A percentile compares a stretch with the other conserved stretches of the same genome.
These are phyloP conservation scores for Mycena vulgaris DNA, from an alignment of 768 basidiomycete genomes.

Conservation along the genomic window DNA sequence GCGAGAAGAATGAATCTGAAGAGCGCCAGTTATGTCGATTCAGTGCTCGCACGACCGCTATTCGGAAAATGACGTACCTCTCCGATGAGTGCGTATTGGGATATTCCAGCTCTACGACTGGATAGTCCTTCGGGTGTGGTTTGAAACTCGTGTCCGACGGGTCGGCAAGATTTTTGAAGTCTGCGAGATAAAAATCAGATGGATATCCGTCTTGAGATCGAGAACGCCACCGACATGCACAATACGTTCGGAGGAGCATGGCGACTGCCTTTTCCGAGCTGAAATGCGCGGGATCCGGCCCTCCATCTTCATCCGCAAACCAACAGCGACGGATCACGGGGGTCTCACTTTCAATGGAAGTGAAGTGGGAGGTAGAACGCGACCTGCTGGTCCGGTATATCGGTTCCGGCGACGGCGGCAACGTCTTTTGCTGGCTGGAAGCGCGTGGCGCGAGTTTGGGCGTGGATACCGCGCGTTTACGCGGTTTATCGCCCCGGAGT, in stretches of 20 bases:
- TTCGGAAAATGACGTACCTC: conserved; percentile 61
- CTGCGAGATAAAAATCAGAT: conserved; percentile 54
- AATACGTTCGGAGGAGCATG: conserved; percentile 76
- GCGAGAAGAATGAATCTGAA: conserved; percentile 81
- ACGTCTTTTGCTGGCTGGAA: conserved; percentile 57
- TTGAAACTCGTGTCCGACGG: conserved; percentile 75
- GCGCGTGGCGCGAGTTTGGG: conserved; percentile 60
- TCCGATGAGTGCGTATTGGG: conserved; percentile 81
- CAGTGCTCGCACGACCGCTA: conserved; percentile 8
- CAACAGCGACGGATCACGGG: conserved; percentile 63
- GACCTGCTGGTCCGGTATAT: conserved; percentile 74
- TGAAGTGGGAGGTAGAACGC: conserved; percentile 74
- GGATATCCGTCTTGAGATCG: conserved; percentile 15
- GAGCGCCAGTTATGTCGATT: background rate
- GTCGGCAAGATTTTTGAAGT: conserved; percentile 79
- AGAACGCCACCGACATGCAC: conserved; percentile 67
- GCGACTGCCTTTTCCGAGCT: conserved; percentile 79
- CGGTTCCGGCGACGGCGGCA: conserved; percentile 66
- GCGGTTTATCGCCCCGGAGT: conserved; percentile 51
- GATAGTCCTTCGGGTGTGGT: conserved; percentile 71
- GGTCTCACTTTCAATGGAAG: conserved; percentile 52
- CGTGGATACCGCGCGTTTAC: conserved; percentile 53
- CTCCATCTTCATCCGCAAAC: conserved; percentile 66
- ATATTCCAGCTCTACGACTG: conserved; percentile 83
- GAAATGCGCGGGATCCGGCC: conserved; percentile 65